phyloP scores from a whole-genome alignment of 805 yeast species.

The Saccharomycopsis malanga region DNA sequence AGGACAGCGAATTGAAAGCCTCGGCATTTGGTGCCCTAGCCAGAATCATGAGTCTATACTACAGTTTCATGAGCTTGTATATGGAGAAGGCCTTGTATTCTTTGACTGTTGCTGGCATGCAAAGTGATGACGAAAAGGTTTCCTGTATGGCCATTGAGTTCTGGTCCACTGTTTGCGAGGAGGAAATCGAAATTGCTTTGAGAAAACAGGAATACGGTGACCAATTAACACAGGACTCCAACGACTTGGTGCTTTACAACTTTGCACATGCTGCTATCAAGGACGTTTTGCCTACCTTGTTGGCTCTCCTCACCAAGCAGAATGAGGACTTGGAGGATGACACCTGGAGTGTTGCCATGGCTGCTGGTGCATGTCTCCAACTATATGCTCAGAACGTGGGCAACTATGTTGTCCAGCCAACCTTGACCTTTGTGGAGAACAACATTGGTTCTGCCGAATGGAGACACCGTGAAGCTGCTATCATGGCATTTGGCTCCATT shows the following conservation, averaged over 20 bases:
- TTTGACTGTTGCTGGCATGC: slow-evolving; percentile 88
- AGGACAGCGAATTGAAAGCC: slow-evolving; percentile 75
- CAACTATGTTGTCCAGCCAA: slow-evolving; percentile 76
- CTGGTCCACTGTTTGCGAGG: slow-evolving; percentile 99
- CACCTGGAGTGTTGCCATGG: slow-evolving; percentile 97
- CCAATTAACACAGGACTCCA: slow-evolving; percentile 29
- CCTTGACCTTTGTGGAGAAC: slow-evolving; percentile 73
- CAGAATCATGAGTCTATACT: slow-evolving; percentile 83
- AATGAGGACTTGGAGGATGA: slow-evolving; percentile 93
- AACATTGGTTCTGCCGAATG: slow-evolving; percentile 58
- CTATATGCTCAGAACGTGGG: slow-evolving; percentile 89
- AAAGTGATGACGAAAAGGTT: slow-evolving; percentile 72
- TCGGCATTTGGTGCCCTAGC: slow-evolving; percentile 95
- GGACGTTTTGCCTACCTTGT: slow-evolving; percentile 82
- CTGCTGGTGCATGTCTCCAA: slow-evolving; percentile 96
- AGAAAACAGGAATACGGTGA: slow-evolving; percentile 58
- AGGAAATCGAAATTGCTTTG: slow-evolving; percentile 73
- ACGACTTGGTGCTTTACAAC: slow-evolving; percentile 52
- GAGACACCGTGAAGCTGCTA: slow-evolving; percentile 94
- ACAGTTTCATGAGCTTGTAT: slow-evolving; percentile 82
- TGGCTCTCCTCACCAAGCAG: slow-evolving; percentile 74
- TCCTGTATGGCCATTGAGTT: slow-evolving; percentile 98
- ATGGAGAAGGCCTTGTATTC: slow-evolving; percentile 96
- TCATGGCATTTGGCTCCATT: slow-evolving; percentile 97
- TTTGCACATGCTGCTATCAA: slow-evolving; percentile 80